A percentile compares a stretch with the other conserved stretches of the same genome.
These are phyloP conservation scores for Phytophthora hibernalis DNA, from an alignment of 352 stramenopile genomes.

Conservation along the genomic window DNA sequence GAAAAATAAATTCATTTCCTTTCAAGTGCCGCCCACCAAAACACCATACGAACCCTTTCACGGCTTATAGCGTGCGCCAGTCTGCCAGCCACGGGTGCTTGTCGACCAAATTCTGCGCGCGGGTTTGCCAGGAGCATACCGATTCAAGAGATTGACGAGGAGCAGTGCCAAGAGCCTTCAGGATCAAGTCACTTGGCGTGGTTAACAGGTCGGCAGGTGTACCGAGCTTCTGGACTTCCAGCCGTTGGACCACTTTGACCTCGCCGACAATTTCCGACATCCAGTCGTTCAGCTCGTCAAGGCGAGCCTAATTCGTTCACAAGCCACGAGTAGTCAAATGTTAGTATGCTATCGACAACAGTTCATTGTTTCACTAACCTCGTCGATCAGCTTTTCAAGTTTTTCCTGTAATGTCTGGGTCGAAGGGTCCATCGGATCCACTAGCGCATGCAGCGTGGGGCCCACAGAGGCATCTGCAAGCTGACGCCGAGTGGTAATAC, in stretches of 20 bases:
- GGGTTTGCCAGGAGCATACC: slow-evolving; percentile 60
- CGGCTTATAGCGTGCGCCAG: slow-evolving; percentile 80
- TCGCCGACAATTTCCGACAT: slow-evolving; percentile 77
- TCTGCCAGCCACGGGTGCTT: slow-evolving; percentile 72
- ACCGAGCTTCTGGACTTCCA: slow-evolving; percentile 83
- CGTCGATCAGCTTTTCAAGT: slow-evolving; percentile 67
- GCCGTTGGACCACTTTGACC: slow-evolving; percentile 43
- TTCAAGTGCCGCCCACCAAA: slow-evolving; percentile 15
- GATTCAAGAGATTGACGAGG: slow-evolving; percentile 38
- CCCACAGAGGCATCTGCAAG: slow-evolving; percentile 58
- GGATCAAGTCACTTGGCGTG: slow-evolving; percentile 76
- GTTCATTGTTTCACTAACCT: slow-evolving; percentile 31
- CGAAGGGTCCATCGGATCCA: slow-evolving; percentile 48
- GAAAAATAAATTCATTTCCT: slow-evolving; percentile 39
- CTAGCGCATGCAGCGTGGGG: slow-evolving; percentile 39
- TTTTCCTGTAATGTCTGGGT: slow-evolving; percentile 47
- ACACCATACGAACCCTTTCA: too few relatives aligned
- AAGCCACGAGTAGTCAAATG: slow-evolving; percentile 4
- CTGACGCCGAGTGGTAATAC: slow-evolving; percentile 60
- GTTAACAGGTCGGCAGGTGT: slow-evolving; percentile 79
- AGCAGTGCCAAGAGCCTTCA: slow-evolving; percentile 39
- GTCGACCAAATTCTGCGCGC: slow-evolving; percentile 47
- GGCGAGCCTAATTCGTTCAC: slow-evolving; percentile 51
- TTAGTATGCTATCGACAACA: slow-evolving; percentile 1
- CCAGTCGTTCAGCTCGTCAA: slow-evolving; percentile 84